Percentiles rank a stretch among this genome's conserved stretches.
phyloP scores from a whole-genome alignment of 2,329 filamentous ascomycete genomes.

The Phyllosticta capitalensis region DNA sequence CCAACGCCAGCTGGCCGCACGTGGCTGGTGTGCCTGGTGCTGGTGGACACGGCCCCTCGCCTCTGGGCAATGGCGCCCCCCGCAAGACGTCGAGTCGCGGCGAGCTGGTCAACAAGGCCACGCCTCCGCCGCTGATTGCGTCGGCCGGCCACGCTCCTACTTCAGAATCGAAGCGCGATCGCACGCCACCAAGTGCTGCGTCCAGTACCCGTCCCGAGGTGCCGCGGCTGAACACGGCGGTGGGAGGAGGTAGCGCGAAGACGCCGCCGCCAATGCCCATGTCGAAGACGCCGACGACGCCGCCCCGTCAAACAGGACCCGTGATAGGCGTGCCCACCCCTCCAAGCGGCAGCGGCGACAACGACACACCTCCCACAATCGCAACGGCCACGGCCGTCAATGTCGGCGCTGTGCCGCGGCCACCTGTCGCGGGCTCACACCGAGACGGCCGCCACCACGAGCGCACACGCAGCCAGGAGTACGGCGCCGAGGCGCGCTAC shows the following conservation, averaged over 20 bases:
- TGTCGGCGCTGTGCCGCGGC: too few species aligned
- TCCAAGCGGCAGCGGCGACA: too few species aligned
- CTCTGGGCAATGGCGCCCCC: not conserved
- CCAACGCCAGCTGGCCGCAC: not conserved
- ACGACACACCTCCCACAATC: not conserved
- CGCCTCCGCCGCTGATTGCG: not conserved
- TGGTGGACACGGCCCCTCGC: not conserved
- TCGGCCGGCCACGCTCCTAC: not conserved
- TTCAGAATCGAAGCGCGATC: not conserved
- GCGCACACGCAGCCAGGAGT: not conserved
- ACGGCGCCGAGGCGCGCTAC: not conserved
- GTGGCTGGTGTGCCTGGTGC: not conserved
- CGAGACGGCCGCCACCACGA: not conserved
- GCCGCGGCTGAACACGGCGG: not conserved
- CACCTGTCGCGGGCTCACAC: too few species aligned
- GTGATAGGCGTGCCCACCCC: too few species aligned
- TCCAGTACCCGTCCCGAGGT: not conserved
- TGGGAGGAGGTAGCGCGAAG: not conserved
- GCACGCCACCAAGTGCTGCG: not conserved
- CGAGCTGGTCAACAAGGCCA: not conserved
- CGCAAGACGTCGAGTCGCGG: not conserved
- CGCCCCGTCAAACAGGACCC: not conserved
- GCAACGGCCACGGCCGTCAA: not conserved
- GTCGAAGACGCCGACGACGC: not conserved
- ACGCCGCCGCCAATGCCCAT: not conserved